Evolutionary conservation across 805 yeast species (phyloP), one percentile per base, ranked within the genome.

Genomic region (Wickerhamomyces canadensis): DNA sequence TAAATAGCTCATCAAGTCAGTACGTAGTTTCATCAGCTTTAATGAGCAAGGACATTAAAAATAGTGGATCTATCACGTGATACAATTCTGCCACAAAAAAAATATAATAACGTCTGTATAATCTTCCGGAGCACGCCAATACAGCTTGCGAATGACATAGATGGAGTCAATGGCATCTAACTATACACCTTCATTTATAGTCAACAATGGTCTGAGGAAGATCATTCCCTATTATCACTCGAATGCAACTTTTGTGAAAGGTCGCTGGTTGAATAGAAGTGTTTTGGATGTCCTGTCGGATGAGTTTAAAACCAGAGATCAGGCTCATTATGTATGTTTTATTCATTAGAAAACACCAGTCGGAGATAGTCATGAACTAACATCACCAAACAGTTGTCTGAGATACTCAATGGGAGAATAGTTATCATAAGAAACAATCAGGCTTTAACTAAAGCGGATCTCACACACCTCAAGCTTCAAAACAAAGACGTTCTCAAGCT

Each of bases 181-280:
- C n/a, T n/a, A n/a, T n/a, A n/a, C 21, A 6, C 31, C 31, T 6
- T 27, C 31, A 5, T 27, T 29, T 13, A 13, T 29, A 10, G 11
- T 29, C 10, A 32, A 31, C 13, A 27, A 37, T 10, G 39, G 42
- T 0, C 63, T 87, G 34, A 64, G 96, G 37, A 65, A 81, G 37
- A 84, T 91, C 5, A 67, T 76, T 0, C 97, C 98, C 0, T 89
- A 91, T 17, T 38, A 38, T 34, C 48, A 50, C 35, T 43, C 51
- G 6, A 35, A 41, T 11, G 19, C 19, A 4, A 27, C 41, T 11
- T 40, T 39, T 19, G 55, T 44, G 10, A 52, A 50, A 33, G 57
- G 57, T 10, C 41, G 55, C 2, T 52, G 57, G 57, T 35, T 52
- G 14, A 34, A 40, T 18, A 39, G 49, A 10, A 35, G 47, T 1